Evolutionary conservation across 2,329 filamentous ascomycete species (phyloP).

Genomic region (Diaporthe capsici): DNA sequence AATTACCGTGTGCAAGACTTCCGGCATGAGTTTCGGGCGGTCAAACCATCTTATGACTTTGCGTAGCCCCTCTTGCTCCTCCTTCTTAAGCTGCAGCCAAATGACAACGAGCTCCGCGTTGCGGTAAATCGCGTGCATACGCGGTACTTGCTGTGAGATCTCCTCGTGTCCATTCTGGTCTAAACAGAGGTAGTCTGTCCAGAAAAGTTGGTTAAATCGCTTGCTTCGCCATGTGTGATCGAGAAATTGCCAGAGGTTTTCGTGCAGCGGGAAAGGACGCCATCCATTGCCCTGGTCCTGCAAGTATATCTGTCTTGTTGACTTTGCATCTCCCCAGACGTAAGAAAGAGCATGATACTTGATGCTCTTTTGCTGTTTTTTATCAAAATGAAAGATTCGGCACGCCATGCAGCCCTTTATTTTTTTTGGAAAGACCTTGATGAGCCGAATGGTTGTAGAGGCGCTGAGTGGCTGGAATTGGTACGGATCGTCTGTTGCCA

Average conservation of each 20-base stretch:
- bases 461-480: background rate
- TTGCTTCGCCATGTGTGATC: background rate
- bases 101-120: background rate
- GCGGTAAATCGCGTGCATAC: background rate
- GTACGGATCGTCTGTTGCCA: background rate
- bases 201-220: background rate
- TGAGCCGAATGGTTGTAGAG: background rate
- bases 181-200: background rate
- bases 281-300: background rate
- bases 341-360: conserved; percentile 6
- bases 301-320: conserved; percentile 36
- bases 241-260: conserved; percentile 8
- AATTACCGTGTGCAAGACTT: accelerated
- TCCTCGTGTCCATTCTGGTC: background rate
- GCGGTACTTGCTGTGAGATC: conserved; percentile 13
- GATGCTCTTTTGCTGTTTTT: background rate
- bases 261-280: background rate
- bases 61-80: background rate
- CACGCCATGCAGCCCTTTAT: conserved; percentile 14
- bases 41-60: background rate
- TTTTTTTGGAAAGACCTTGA: background rate
- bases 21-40: background rate
- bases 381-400: background rate
- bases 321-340: background rate
- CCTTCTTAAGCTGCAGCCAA: background rate